phyloP scores from a whole-genome alignment of 108 stramenopile species.

The Skeletonema tropicum region DNA sequence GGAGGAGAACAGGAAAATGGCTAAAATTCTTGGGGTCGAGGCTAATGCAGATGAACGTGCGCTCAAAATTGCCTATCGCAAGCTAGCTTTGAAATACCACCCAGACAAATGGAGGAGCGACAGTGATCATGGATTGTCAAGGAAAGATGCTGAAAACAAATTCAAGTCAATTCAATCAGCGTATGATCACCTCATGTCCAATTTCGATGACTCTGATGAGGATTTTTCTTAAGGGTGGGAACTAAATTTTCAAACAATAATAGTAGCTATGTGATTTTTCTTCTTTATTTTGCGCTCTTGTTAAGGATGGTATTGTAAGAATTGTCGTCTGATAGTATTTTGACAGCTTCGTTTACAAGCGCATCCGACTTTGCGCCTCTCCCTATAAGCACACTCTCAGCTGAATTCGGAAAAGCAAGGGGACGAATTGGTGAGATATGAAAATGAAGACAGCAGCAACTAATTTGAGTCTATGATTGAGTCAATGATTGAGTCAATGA shows the following conservation, averaged over 20 bases:
- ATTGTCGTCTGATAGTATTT: not conserved
- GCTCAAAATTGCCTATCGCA: constrained; percentile 33
- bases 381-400: not conserved
- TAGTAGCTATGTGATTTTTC: not conserved
- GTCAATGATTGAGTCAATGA: too few species aligned
- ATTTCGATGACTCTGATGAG: constrained; percentile 24
- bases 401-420: too few species aligned
- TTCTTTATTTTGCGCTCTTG: not conserved
- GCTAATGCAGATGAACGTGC: constrained; percentile 19
- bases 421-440: too few species aligned
- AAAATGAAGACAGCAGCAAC: too few species aligned
- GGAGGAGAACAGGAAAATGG: constrained; percentile 30
- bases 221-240: not conserved
- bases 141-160: constrained; percentile 28
- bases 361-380: not conserved
- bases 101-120: constrained; percentile 44
- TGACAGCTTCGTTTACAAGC: constrained; percentile 1
- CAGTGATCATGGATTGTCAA: constrained; percentile 39
- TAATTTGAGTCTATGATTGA: too few species aligned
- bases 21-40: constrained; percentile 35
- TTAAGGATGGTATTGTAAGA: not conserved
- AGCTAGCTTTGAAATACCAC: constrained; percentile 33
- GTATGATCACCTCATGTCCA: constrained; percentile 45
- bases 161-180: constrained; percentile 34
- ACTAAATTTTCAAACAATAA: not conserved